Base-by-base conservation (phyloP, 306 rosid species). In the Vigna mungo region DNA sequence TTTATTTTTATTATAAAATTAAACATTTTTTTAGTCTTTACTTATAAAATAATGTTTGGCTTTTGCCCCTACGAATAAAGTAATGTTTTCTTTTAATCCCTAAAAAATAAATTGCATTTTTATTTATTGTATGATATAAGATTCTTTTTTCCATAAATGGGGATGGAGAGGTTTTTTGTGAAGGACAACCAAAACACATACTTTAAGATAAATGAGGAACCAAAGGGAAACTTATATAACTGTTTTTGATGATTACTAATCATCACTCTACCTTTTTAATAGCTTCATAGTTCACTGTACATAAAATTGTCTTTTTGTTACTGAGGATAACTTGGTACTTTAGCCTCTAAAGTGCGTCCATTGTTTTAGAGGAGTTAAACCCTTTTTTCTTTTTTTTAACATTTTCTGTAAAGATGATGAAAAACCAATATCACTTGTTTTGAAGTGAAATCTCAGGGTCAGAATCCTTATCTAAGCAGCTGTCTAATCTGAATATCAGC, bases 391-490 rank as follows among this genome's bases (percentile, higher is more conserved):
- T 3, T 30, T 30, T 63, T 61, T n/a, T 63, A 63, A n/a, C 27
- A 61, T n/a, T 59, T 27, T 63, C 15, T 48, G 36, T 34, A 62
- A 62, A 62, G 11, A 30, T n/a, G 47, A 34, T 62, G 46, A 62
- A 62, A 61, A 34, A 1, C 68, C 25, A n/a, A 3, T 36, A n/a
- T 64, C 70, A 17, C n/a, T 64, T 34, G 23, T 11, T 75, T 67
- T 52, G 32, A 16, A 62, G 14, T n/a, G 53, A 34, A 32, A 30
- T 34, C 43, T 51, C 39, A 9, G 63, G 43, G 16, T 76, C 17
- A 36, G 18, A 37, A 34, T 64, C 32, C 54, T 58, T 36, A 7
- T 75, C 32, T 37, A 12, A 37, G 68, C 4, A 30, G 52, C 49
- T 32, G 52, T 23, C 36, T 47, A 49, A n/a, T 48, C 10, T 51